These are phyloP conservation scores for Naumovozyma baii DNA, from an alignment of 805 yeast species.

Conservation along the genomic window DNA sequence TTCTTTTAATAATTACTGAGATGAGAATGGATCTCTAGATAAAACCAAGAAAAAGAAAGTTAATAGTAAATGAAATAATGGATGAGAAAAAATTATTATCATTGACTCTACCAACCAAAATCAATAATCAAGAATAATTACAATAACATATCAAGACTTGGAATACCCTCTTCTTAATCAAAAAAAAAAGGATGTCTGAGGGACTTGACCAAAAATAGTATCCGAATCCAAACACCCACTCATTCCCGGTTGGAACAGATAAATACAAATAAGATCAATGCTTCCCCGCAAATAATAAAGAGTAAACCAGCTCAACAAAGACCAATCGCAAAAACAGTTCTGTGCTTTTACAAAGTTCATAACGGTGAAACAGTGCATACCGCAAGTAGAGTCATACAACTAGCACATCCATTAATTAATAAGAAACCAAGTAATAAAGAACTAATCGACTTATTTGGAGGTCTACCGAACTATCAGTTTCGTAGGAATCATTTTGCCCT, in stretches of 20 bases:
- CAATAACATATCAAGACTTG: too few species aligned
- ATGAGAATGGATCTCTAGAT: too few species aligned
- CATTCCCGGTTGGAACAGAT: conserved; percentile 24
- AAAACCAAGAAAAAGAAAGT: too few species aligned
- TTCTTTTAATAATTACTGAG: too few species aligned
- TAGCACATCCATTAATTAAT: conserved; percentile 60
- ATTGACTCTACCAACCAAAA: too few species aligned
- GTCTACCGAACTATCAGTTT: conserved; percentile 64
- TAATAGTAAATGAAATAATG: too few species aligned
- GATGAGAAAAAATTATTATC: too few species aligned
- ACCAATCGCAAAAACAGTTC: conserved; percentile 22
- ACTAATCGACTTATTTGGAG: conserved; percentile 46
- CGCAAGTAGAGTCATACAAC: conserved; percentile 37
- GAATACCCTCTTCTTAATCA: too few species aligned
- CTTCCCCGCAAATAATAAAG: conserved; percentile 53
- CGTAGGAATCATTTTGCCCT: conserved; percentile 61
- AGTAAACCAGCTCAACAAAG: conserved; percentile 28
- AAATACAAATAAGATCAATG: conserved; percentile 49
- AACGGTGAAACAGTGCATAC: conserved; percentile 44
- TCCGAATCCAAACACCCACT: neutral
- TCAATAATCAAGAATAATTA: too few species aligned
- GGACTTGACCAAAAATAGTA: neutral
- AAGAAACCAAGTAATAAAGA: conserved; percentile 56
- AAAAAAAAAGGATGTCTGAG: too few species aligned
- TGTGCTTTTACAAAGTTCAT: conserved; percentile 37